Conservation (phyloP, 2,329 filamentous ascomycete species). For the Monilinia polystroma region DNA sequence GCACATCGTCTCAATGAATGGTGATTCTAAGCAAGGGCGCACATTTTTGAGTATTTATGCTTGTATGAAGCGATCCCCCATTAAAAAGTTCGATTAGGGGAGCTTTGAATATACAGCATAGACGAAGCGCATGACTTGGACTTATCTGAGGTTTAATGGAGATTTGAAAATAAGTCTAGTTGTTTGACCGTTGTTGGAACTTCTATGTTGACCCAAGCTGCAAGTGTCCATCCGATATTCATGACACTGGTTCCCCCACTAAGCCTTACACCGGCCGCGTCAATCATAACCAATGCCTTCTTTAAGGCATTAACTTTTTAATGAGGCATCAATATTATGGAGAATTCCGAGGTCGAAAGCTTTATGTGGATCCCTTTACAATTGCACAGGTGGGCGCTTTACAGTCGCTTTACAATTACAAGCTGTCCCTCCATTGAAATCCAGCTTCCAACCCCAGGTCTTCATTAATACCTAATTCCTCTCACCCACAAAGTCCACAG, state of each 20-base stretch:
- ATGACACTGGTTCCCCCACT: background rate
- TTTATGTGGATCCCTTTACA: conserved; percentile 13
- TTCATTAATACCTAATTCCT: conserved; percentile 2
- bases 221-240: conserved; percentile 12
- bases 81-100: conserved; percentile 18
- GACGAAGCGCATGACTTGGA: conserved; percentile 13
- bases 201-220: background rate
- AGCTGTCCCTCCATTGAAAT: conserved; percentile 14
- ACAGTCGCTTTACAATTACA: background rate
- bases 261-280: conserved; percentile 14
- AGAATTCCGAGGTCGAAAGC: background rate
- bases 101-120: conserved; percentile 3
- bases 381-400: background rate
- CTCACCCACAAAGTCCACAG: conserved; percentile 3
- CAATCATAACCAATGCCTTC: background rate
- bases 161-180: background rate
- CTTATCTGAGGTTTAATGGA: background rate
- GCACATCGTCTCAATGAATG: background rate
- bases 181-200: background rate
- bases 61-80: conserved; percentile 17
- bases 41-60: conserved; percentile 25
- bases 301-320: conserved; percentile 4
- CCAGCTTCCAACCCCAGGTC: conserved; percentile 7
- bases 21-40: conserved; percentile 12
- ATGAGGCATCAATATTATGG: conserved; percentile 6